phyloP scores from a whole-genome alignment of 2,329 filamentous ascomycete genomes.

The Epichloe elymi region DNA sequence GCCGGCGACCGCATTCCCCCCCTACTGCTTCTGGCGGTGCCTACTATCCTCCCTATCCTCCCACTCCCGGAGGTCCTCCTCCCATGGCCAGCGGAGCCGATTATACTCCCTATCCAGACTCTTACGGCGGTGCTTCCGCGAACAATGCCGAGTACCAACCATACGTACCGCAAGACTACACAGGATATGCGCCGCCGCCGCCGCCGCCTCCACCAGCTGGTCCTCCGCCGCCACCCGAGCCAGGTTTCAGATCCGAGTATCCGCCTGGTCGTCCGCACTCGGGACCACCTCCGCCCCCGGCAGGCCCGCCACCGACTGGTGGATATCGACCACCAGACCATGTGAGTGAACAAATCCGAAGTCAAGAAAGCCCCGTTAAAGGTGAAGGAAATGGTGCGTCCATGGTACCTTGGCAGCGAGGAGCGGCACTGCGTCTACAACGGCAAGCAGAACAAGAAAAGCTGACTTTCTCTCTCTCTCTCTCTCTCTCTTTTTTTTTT shows the following conservation, averaged over 20 bases:
- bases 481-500: background rate
- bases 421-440: background rate
- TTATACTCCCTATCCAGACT: constrained; percentile 13
- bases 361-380: constrained; percentile 11
- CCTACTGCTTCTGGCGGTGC: constrained; percentile 39
- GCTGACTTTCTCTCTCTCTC: background rate
- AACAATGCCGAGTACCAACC: constrained; percentile 21
- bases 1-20: constrained; percentile 32
- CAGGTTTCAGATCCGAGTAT: constrained; percentile 8
- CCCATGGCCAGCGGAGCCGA: constrained; percentile 6
- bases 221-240: constrained; percentile 11
- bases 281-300: constrained; percentile 19
- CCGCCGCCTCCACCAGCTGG: constrained; percentile 19
- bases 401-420: constrained; percentile 14
- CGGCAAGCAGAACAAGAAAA: constrained; percentile 11
- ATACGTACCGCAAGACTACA: constrained; percentile 31
- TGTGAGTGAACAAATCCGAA: constrained; percentile 29
- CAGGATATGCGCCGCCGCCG: constrained; percentile 24
- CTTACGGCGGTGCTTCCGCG: constrained; percentile 15
- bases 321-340: constrained; percentile 25
- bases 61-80: constrained; percentile 11
- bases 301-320: constrained; percentile 21
- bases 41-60: constrained; percentile 31
- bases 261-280: constrained; percentile 11
- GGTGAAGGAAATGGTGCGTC: constrained; percentile 26